These are phyloP conservation scores for Melampsora larici-populina DNA, from an alignment of 1,284 basidiomycete species.

Conservation along the genomic window DNA sequence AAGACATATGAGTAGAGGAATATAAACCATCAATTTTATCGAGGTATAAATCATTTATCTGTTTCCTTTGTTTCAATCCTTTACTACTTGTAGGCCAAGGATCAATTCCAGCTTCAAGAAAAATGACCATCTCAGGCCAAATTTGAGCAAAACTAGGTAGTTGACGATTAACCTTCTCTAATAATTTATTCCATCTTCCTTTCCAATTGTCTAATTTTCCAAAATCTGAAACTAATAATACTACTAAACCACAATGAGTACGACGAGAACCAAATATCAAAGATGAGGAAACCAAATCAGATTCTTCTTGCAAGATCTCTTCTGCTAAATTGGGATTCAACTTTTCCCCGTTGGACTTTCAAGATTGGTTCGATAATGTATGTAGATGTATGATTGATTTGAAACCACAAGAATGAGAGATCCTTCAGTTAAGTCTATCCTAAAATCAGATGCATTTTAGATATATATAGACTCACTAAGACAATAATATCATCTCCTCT, in stretches of 20 bases:
- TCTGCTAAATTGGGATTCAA: slow-evolving; percentile 5
- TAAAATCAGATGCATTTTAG: no score
- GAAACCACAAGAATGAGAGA: no score
- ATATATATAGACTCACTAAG: slow-evolving; percentile 45
- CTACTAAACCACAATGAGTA: slow-evolving; percentile 4
- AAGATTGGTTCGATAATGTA: neutral
- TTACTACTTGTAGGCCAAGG: neutral
- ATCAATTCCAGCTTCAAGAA: neutral
- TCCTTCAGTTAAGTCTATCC: neutral
- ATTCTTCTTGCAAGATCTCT: neutral
- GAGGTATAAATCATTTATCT: neutral
- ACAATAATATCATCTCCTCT: slow-evolving; percentile 64
- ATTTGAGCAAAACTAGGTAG: slow-evolving; percentile 14
- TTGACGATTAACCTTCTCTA: neutral
- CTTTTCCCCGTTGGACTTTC: slow-evolving; percentile 53
- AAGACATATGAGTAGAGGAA: neutral
- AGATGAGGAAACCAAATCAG: slow-evolving; percentile 61
- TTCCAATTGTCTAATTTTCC: slow-evolving; percentile 50
- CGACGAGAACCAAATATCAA: neutral
- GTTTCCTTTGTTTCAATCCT: neutral
- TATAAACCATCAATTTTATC: neutral
- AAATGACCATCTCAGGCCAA: neutral
- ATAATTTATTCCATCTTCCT: neutral
- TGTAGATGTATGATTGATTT: neutral
- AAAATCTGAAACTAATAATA: slow-evolving; percentile 48